A percentile compares a stretch with the other conserved stretches of the same genome.
Evolutionary conservation across 2,329 filamentous ascomycete species (phyloP).

Genomic region (Leptographium wingfieldii): DNA sequence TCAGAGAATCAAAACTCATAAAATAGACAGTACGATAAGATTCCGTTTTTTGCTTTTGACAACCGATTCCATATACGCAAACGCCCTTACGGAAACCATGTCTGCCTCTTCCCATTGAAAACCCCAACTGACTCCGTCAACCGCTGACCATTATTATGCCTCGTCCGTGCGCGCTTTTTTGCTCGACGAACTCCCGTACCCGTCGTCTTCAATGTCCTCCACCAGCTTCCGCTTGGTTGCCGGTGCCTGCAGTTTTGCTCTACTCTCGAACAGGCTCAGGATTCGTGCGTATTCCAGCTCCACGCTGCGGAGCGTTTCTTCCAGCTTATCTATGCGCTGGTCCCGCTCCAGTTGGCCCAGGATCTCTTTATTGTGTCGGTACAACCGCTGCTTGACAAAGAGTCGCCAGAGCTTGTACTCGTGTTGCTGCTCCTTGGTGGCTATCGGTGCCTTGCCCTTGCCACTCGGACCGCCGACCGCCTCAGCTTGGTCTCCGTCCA

Average conservation of each 20-base stretch:
- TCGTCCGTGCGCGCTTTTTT: slow-evolving; percentile 3
- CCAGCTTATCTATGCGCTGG: slow-evolving; percentile 61
- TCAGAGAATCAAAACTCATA: too few relatives aligned
- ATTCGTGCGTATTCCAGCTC: slow-evolving; percentile 62
- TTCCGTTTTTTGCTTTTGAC: too few relatives aligned
- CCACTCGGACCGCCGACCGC: slow-evolving; percentile 7
- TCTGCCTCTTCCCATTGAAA: neutral
- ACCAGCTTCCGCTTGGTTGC: slow-evolving; percentile 34
- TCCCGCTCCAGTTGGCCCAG: slow-evolving; percentile 55
- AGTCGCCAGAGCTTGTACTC: slow-evolving; percentile 60
- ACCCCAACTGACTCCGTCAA: too few relatives aligned
- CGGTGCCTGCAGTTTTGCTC: slow-evolving; percentile 16
- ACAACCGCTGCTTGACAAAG: slow-evolving; percentile 65
- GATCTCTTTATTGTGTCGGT: slow-evolving; percentile 59
- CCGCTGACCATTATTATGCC: slow-evolving; percentile 1
- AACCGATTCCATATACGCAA: neutral
- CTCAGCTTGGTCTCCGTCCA: slow-evolving; percentile 10
- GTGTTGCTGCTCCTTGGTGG: slow-evolving; percentile 44
- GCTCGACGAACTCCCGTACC: slow-evolving; percentile 30
- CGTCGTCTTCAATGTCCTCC: slow-evolving; percentile 13
- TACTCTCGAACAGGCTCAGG: slow-evolving; percentile 35
- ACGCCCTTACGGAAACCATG: neutral
- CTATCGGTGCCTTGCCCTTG: slow-evolving; percentile 9
- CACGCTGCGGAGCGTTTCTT: slow-evolving; percentile 54
- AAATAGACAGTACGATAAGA: too few relatives aligned